Evolutionary conservation across 2,329 filamentous ascomycete species (phyloP).

Genomic region (Lachnellula cervina): DNA sequence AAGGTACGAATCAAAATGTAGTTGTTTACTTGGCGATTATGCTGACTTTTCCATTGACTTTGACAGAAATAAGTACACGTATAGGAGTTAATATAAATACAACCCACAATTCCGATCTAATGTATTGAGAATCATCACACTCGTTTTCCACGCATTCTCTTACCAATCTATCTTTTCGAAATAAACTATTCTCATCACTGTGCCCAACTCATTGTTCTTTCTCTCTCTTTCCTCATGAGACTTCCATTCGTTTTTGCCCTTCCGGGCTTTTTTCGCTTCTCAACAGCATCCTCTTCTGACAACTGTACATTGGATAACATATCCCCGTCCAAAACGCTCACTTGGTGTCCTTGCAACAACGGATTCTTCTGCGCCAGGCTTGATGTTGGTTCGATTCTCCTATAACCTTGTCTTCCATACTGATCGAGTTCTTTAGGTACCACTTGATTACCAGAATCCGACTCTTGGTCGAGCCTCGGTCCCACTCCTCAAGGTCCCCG

Average conservation of each 20-base stretch:
- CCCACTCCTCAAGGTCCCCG: constrained; percentile 8
- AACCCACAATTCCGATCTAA: no score
- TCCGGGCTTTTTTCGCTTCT: background rate
- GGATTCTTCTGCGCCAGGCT: constrained; percentile 18
- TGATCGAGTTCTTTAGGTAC: constrained; percentile 3
- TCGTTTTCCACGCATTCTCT: background rate
- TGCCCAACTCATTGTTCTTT: no score
- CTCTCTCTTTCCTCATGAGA: background rate
- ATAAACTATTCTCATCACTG: no score
- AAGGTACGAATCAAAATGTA: no score
- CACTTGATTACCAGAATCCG: constrained; percentile 3
- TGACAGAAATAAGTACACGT: no score
- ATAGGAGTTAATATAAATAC: no score
- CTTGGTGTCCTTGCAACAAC: constrained; percentile 20
- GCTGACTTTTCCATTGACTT: no score
- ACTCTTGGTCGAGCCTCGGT: constrained; percentile 2
- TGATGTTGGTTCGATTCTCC: constrained; percentile 7
- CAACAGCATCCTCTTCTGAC: background rate
- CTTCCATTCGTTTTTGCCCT: background rate
- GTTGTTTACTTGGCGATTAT: no score
- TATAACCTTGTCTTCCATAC: background rate
- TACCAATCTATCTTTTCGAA: no score
- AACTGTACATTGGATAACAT: constrained; percentile 5
- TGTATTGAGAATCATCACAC: background rate
- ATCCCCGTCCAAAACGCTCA: constrained; percentile 4